Conservation (phyloP, 345 rosid species). For the Zanthoxylum bungeanum region DNA sequence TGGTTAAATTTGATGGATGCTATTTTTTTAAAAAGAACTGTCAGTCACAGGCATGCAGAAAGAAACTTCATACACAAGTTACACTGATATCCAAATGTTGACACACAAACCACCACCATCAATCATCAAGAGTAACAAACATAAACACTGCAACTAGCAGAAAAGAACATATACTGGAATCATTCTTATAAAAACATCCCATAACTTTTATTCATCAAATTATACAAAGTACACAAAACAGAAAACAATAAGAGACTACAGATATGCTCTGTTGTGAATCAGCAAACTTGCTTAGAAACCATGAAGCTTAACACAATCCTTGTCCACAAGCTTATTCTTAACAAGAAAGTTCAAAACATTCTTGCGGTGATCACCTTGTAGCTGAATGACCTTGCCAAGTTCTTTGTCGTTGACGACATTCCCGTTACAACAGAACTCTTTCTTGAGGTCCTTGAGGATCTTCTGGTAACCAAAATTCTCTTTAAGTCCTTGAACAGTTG, state of each 20-base stretch:
- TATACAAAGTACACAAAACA: neutral
- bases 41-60: neutral
- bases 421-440: slow-evolving; percentile 85
- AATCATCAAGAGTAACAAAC: neutral
- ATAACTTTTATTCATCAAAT: neutral
- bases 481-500: slow-evolving; percentile 73
- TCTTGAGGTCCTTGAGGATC: slow-evolving; percentile 79
- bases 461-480: slow-evolving; percentile 63
- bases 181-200: neutral
- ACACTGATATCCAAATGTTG: neutral
- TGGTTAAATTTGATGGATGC: too few relatives aligned
- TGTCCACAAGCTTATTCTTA: slow-evolving; percentile 58
- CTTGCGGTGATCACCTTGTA: slow-evolving; percentile 94
- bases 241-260: neutral
- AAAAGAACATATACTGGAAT: neutral
- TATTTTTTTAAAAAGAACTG: too few relatives aligned
- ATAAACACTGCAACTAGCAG: neutral
- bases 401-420: slow-evolving; percentile 84
- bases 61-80: neutral
- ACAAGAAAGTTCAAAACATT: slow-evolving; percentile 69
- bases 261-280: neutral
- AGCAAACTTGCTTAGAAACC: slow-evolving; percentile 45
- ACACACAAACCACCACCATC: neutral
- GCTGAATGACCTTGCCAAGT: slow-evolving; percentile 86
- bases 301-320: slow-evolving; percentile 82